Evolutionary conservation across 345 rosid genomes (phyloP).

Genomic region (Ceriops decandra): DNA sequence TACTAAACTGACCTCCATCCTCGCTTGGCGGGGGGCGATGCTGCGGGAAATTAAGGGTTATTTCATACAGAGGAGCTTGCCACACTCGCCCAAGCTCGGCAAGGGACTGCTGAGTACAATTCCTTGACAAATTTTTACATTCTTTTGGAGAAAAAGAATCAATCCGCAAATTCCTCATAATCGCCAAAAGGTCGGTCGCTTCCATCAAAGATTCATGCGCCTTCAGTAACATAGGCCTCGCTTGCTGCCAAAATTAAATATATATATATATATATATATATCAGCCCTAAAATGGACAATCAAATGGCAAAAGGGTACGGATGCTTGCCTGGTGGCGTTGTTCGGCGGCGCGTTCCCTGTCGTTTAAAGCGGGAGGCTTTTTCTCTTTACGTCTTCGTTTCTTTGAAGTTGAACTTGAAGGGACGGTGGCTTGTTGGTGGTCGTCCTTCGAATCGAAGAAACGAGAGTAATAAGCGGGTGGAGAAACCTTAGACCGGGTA

Average conservation of each 20-base stretch:
- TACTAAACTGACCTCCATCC: constrained; percentile 29
- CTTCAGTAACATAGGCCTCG: constrained; percentile 42
- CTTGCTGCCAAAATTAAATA: constrained; percentile 34
- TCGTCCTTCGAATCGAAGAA: constrained; percentile 41
- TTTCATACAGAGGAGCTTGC: constrained; percentile 76
- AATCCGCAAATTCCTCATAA: constrained; percentile 39
- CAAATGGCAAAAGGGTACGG: neutral
- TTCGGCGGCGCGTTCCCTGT: constrained; percentile 57
- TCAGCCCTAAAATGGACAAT: neutral
- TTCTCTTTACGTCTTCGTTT: constrained; percentile 58
- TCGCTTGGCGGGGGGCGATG: constrained; percentile 4
- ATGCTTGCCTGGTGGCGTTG: constrained; percentile 61
- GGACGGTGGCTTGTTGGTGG: constrained; percentile 9
- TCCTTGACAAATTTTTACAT: neutral
- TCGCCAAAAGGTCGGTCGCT: constrained; percentile 42
- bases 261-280: neutral
- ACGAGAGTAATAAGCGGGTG: constrained; percentile 73
- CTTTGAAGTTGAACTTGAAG: constrained; percentile 30
- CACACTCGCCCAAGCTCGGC: constrained; percentile 66
- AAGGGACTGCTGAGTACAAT: constrained; percentile 39
- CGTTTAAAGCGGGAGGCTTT: constrained; percentile 38
- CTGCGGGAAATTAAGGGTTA: constrained; percentile 37
- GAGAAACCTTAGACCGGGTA: constrained; percentile 51
- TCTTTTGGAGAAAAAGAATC: constrained; percentile 20
- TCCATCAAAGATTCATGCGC: constrained; percentile 44